Evolutionary conservation across 2,329 filamentous ascomycete genomes (phyloP).

Genomic region (Chaetomiaceae sp.): DNA sequence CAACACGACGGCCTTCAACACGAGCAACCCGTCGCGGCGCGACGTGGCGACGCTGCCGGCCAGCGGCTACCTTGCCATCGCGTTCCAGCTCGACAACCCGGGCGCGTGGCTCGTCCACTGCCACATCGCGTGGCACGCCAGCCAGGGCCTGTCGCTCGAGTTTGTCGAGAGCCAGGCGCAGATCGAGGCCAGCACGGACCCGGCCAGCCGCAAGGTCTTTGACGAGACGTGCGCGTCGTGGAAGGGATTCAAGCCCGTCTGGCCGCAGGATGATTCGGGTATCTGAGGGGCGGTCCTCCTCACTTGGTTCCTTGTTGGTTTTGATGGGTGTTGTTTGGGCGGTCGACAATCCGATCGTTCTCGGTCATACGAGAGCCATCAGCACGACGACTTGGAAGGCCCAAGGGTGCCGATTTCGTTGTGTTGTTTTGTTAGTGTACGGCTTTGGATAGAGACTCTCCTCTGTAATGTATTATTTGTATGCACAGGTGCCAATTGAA

Average conservation of each 20-base stretch:
- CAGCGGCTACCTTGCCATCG: constrained; percentile 45
- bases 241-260: constrained; percentile 6
- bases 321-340: not conserved
- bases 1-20: constrained; percentile 19
- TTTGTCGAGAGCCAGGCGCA: constrained; percentile 35
- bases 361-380: too few species aligned
- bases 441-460: too few species aligned
- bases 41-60: constrained; percentile 44
- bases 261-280: constrained; percentile 18
- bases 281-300: constrained; percentile 2
- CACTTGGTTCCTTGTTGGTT: not conserved
- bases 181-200: constrained; percentile 14
- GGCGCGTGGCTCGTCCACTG: constrained; percentile 47
- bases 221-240: constrained; percentile 10
- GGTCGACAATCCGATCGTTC: too few species aligned
- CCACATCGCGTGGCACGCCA: constrained; percentile 48
- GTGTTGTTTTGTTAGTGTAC: too few species aligned
- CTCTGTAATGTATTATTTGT: too few species aligned
- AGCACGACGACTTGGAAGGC: too few species aligned
- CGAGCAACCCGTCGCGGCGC: constrained; percentile 43
- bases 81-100: constrained; percentile 49
- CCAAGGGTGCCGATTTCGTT: too few species aligned
- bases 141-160: constrained; percentile 46
- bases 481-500: too few species aligned
- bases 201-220: not conserved